A percentile compares a stretch with the other conserved stretches of the same genome.
phyloP scores from a whole-genome alignment of 2,329 filamentous ascomycete genomes.

The Exophiala sp. region DNA sequence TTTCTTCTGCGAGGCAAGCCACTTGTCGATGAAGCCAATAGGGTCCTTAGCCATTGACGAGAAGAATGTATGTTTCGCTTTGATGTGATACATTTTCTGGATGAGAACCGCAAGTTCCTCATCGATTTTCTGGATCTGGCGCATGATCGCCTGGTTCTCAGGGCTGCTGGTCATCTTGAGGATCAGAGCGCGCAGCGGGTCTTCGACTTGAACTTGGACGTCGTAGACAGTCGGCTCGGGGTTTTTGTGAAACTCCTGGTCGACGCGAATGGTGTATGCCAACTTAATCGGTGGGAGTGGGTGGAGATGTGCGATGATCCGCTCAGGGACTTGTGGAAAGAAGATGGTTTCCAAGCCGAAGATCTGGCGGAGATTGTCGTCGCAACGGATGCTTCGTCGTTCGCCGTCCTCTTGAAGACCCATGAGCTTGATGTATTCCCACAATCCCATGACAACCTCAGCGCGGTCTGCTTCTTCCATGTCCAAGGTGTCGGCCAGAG shows the following conservation, averaged over 20 bases:
- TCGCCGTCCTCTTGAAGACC: constrained; percentile 92
- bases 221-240: constrained; percentile 85
- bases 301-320: constrained; percentile 72
- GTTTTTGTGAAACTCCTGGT: constrained; percentile 71
- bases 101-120: constrained; percentile 80
- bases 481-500: constrained; percentile 79
- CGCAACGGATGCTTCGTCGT: constrained; percentile 86
- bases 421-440: constrained; percentile 88
- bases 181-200: constrained; percentile 67
- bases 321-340: constrained; percentile 81
- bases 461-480: constrained; percentile 81
- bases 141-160: constrained; percentile 67
- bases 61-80: constrained; percentile 88
- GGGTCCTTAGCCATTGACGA: constrained; percentile 75
- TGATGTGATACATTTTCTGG: constrained; percentile 77
- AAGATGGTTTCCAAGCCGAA: constrained; percentile 72
- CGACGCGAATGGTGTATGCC: constrained; percentile 88
- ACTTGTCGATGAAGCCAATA: constrained; percentile 76
- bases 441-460: constrained; percentile 84
- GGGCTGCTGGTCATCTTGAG: constrained; percentile 65
- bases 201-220: constrained; percentile 77
- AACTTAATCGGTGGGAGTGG: constrained; percentile 79
- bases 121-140: constrained; percentile 72
- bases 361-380: constrained; percentile 76
- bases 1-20: constrained; percentile 86